Evolutionary conservation across 352 stramenopile genomes (phyloP).

Genomic region (Pythium apleroticum): DNA sequence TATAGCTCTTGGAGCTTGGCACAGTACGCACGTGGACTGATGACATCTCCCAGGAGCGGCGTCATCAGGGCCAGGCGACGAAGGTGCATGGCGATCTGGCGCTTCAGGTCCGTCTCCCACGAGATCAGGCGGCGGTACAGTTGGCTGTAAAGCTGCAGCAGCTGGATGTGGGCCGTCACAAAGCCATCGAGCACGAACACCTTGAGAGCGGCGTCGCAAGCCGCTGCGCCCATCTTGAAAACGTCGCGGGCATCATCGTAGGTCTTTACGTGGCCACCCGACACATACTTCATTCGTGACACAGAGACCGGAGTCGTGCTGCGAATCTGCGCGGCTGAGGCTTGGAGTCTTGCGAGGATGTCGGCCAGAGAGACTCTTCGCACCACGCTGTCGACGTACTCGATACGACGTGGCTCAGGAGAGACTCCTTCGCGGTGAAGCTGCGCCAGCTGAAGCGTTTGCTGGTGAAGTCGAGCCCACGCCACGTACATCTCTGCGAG

Average conservation of each 20-base stretch:
- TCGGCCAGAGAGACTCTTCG: constrained; percentile 11
- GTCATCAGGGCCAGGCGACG: constrained; percentile 47
- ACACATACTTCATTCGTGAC: constrained; percentile 34
- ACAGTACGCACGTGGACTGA: constrained; percentile 56
- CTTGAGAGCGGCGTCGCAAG: constrained; percentile 39
- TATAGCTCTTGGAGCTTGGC: constrained; percentile 65
- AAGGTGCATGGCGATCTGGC: constrained; percentile 67
- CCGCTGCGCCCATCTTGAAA: constrained; percentile 61
- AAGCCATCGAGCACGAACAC: constrained; percentile 66
- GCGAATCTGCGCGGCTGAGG: neutral
- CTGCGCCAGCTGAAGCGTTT: constrained; percentile 43
- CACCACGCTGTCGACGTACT: constrained; percentile 21
- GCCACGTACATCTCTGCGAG: constrained; percentile 44
- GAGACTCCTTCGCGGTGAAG: constrained; percentile 16
- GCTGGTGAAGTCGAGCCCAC: constrained; percentile 54
- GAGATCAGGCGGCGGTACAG: constrained; percentile 54
- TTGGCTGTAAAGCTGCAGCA: constrained; percentile 56
- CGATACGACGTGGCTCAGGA: neutral
- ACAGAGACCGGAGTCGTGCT: neutral
- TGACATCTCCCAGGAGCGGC: constrained; percentile 39
- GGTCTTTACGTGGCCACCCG: constrained; percentile 27
- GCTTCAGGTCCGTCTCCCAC: constrained; percentile 57
- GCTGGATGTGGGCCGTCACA: constrained; percentile 59
- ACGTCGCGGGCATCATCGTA: constrained; percentile 57
- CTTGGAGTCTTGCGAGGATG: neutral